These are phyloP conservation scores for Pseudozyma hubeiensis DNA, from an alignment of 1,284 basidiomycete genomes.

Conservation along the genomic window DNA sequence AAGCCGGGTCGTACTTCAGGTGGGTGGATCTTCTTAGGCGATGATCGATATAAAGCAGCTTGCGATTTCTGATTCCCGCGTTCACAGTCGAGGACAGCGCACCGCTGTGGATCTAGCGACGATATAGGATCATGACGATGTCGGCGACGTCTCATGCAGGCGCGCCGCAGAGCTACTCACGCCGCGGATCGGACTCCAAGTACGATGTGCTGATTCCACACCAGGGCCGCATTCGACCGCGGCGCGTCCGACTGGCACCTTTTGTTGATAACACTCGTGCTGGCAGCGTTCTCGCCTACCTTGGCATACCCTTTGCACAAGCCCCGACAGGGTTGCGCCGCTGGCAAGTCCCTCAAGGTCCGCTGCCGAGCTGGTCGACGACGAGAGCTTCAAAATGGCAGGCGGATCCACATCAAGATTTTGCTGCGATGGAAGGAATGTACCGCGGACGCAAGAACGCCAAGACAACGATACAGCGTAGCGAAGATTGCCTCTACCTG, in stretches of 20 bases:
- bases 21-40: too few species aligned
- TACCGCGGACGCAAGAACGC: constrained; percentile 22
- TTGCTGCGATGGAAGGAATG: constrained; percentile 40
- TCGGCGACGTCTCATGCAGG: too few species aligned
- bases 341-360: constrained; percentile 73
- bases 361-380: constrained; percentile 22
- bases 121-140: too few species aligned
- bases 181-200: constrained; percentile 9
- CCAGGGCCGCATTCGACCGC: constrained; percentile 45
- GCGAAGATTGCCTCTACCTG: constrained; percentile 73
- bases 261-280: constrained; percentile 14
- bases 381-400: constrained; percentile 27
- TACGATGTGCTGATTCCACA: constrained; percentile 32
- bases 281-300: constrained; percentile 72
- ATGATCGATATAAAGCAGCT: too few species aligned
- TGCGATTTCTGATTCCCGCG: too few species aligned
- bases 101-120: too few species aligned
- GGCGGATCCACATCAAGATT: constrained; percentile 46
- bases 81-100: too few species aligned
- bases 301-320: constrained; percentile 78
- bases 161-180: neutral
- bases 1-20: too few species aligned
- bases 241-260: constrained; percentile 31
- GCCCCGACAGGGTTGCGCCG: constrained; percentile 74
- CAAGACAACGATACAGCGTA: constrained; percentile 52